phyloP scores from a whole-genome alignment of 75 land plant species.

The Pinus tabuliformis region DNA sequence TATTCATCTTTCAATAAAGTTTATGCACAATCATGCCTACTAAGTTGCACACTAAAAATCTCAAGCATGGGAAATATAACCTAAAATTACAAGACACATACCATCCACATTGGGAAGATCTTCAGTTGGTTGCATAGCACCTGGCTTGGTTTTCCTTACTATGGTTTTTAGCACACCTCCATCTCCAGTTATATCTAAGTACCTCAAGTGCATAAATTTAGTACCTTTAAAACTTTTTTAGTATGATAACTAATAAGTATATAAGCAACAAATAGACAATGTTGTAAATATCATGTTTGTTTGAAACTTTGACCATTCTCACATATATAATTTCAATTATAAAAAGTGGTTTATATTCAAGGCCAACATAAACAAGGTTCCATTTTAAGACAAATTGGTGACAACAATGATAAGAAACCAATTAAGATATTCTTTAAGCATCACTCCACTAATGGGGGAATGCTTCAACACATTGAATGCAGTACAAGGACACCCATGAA shows the following conservation, averaged over 20 bases:
- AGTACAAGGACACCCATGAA: not conserved
- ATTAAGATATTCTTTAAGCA: not conserved
- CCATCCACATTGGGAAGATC: constrained; percentile 81
- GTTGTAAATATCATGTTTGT: not conserved
- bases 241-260: not conserved
- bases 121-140: constrained; percentile 66
- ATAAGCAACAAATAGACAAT: not conserved
- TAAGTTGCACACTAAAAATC: too few species aligned
- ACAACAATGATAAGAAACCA: too few species aligned
- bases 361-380: too few species aligned
- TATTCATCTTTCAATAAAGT: too few species aligned
- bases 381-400: too few species aligned
- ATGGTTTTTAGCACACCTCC: constrained; percentile 66
- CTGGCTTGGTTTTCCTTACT: constrained; percentile 53
- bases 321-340: not conserved
- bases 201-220: not conserved
- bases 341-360: too few species aligned
- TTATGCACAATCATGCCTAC: too few species aligned
- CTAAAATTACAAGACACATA: constrained; percentile 13
- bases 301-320: not conserved
- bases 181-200: too few species aligned
- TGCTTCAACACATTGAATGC: not conserved
- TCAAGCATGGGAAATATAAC: too few species aligned
- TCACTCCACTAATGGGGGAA: not conserved
- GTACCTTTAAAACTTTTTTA: not conserved